phyloP scores from a whole-genome alignment of 2,329 filamentous ascomycete species.

The Cryphonectria nitschkei region DNA sequence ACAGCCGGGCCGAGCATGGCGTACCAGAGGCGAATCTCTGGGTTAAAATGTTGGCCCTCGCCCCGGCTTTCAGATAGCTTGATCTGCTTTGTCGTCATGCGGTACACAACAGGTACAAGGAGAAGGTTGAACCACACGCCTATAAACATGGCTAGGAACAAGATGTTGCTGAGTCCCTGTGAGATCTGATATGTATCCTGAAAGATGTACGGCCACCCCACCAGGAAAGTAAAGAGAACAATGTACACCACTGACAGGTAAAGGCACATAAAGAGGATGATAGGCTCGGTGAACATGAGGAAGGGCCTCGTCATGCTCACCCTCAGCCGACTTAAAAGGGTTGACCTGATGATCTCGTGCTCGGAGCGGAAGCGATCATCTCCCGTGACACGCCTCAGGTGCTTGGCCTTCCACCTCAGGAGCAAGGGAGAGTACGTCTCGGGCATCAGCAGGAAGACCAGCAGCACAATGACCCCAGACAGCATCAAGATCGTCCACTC shows the following conservation, averaged over 20 bases:
- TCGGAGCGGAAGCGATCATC: slow-evolving; percentile 65
- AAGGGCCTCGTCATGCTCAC: slow-evolving; percentile 50
- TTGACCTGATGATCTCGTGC: slow-evolving; percentile 58
- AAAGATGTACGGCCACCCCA: slow-evolving; percentile 56
- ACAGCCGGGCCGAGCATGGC: slow-evolving; percentile 47
- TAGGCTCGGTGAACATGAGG: slow-evolving; percentile 43
- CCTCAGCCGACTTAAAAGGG: slow-evolving; percentile 57
- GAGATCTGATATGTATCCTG: slow-evolving; percentile 45
- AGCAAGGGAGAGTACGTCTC: slow-evolving; percentile 66
- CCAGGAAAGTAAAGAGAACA: slow-evolving; percentile 56
- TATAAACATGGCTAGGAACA: slow-evolving; percentile 49
- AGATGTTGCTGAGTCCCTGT: slow-evolving; percentile 46
- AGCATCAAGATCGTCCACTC: slow-evolving; percentile 70
- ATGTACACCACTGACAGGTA: slow-evolving; percentile 59
- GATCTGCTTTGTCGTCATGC: slow-evolving; percentile 32
- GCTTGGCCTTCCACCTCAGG: slow-evolving; percentile 62
- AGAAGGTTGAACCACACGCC: slow-evolving; percentile 43
- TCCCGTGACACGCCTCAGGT: slow-evolving; percentile 63
- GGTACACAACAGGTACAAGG: slow-evolving; percentile 41
- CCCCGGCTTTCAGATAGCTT: slow-evolving; percentile 16
- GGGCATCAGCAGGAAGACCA: slow-evolving; percentile 64
- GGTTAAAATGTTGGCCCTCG: slow-evolving; percentile 39
- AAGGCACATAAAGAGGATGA: slow-evolving; percentile 48
- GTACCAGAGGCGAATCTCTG: slow-evolving; percentile 47
- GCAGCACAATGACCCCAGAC: slow-evolving; percentile 57